Conservation (phyloP, 495 filamentous ascomycete genomes). For the Tuber borchii region DNA sequence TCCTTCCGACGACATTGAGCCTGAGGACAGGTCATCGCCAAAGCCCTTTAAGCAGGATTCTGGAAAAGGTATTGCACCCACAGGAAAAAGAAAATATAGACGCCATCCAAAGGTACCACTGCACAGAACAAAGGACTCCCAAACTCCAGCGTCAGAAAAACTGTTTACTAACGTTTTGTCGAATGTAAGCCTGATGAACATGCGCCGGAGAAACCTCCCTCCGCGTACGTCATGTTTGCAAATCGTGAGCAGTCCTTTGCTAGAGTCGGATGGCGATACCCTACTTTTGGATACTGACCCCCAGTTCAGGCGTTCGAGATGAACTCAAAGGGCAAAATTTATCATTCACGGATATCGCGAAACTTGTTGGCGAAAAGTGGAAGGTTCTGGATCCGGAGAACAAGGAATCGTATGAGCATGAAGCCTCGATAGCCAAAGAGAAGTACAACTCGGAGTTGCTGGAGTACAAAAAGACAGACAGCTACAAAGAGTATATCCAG, state of each 20-base stretch:
- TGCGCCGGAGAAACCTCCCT: slow-evolving; percentile 68
- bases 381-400: slow-evolving; percentile 58
- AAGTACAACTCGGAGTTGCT: slow-evolving; percentile 59
- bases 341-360: slow-evolving; percentile 75
- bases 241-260: slow-evolving; percentile 55
- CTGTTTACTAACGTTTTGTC: slow-evolving; percentile 22
- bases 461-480: slow-evolving; percentile 65
- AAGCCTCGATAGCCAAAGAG: slow-evolving; percentile 64
- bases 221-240: slow-evolving; percentile 77
- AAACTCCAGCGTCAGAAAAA: neutral
- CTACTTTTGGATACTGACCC: slow-evolving; percentile 12
- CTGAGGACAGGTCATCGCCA: slow-evolving; percentile 37
- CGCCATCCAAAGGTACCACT: slow-evolving; percentile 64
- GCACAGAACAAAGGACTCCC: neutral
- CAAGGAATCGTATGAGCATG: slow-evolving; percentile 63
- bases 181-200: slow-evolving; percentile 59
- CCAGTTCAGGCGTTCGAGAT: slow-evolving; percentile 59
- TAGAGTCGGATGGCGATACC: neutral
- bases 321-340: slow-evolving; percentile 64
- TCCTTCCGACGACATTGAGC: slow-evolving; percentile 35
- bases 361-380: slow-evolving; percentile 73
- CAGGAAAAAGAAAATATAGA: slow-evolving; percentile 65
- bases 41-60: slow-evolving; percentile 31
- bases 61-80: slow-evolving; percentile 39
- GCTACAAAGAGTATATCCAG: slow-evolving; percentile 54